phyloP scores from a whole-genome alignment of 306 rosid genomes.

The Quercus wislizeni region DNA sequence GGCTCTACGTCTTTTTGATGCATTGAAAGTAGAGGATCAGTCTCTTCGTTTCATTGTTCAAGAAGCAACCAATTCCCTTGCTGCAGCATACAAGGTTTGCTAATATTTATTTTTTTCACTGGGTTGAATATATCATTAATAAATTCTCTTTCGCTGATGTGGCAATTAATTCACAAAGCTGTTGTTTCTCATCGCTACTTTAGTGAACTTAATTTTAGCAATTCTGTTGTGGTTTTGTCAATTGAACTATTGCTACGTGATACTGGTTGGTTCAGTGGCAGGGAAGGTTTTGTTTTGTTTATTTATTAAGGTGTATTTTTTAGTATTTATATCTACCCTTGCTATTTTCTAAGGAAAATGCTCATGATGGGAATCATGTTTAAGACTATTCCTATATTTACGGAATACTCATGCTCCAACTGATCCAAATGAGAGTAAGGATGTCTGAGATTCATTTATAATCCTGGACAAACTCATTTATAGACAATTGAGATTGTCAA shows the following conservation, averaged over 20 bases:
- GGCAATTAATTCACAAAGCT: slow-evolving; percentile 7
- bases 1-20: slow-evolving; percentile 83
- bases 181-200: slow-evolving; percentile 9
- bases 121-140: slow-evolving; percentile 18
- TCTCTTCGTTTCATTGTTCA: slow-evolving; percentile 79
- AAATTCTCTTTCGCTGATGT: not conserved
- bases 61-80: slow-evolving; percentile 87
- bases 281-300: not conserved
- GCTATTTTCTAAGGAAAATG: not conserved
- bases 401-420: not conserved
- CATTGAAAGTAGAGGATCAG: slow-evolving; percentile 73
- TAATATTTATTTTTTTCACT: slow-evolving; percentile 6
- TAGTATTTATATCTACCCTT: not conserved
- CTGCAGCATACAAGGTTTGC: slow-evolving; percentile 80
- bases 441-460: not conserved
- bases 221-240: not conserved
- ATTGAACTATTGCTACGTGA: not conserved
- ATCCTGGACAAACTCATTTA: not conserved
- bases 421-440: not conserved
- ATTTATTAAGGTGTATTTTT: not conserved
- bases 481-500: not conserved
- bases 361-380: not conserved
- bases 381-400: not conserved
- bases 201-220: slow-evolving; percentile 10
- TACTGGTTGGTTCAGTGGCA: not conserved